Base-by-base conservation (phyloP, 2,329 filamentous ascomycete genomes). In the Trichoderma atroviride region DNA sequence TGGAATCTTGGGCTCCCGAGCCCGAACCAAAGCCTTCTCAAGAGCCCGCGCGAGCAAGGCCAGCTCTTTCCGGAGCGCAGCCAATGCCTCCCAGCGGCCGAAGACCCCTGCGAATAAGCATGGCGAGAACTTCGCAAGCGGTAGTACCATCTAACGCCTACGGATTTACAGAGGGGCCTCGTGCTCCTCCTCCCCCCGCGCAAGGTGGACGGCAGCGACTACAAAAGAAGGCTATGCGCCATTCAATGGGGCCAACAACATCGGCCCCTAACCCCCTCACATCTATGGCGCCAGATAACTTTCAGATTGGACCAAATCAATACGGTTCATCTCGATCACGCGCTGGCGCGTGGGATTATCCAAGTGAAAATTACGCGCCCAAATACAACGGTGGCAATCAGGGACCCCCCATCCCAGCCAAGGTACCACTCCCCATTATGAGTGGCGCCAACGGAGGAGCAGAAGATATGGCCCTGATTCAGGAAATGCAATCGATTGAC, bases 1-100 rank as follows among this genome's bases (percentile, higher is more conserved):
- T 93, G 76, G 89, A 92, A 68, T 88, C 88, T 1, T 94, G 91
- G 91, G 91, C 91, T 1, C 91, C 91, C 0, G 91, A 94, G 74
- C 91, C 91, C 0, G 90, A 92, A 73, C 84, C 86, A 2, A 79
- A 79, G 70, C 72, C 76, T 35, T 76, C 73, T 55, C 72, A 76
- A 61, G 70, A 75, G 22, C 73, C 76, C 1, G 71, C 75, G 67
- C 77, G 76, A 29, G 77, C 82, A 6, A 81, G 87, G 37, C 82
- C 84, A 7, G 79, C 84, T 2, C 81, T 86, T 1, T 83, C 80
- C 5, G 87, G 87, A 2, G 83, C 87, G 1, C 85, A 88, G 71
- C 83, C 85, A 5, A 81, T 85, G 74, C 83, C 85, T 2, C 76
- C 81, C 1, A 83, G 81, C 47, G 84, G 85, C 4, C 84, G 87